Conservation (phyloP, 108 stramenopile species). For the Cyclostephanos tholiformis region DNA sequence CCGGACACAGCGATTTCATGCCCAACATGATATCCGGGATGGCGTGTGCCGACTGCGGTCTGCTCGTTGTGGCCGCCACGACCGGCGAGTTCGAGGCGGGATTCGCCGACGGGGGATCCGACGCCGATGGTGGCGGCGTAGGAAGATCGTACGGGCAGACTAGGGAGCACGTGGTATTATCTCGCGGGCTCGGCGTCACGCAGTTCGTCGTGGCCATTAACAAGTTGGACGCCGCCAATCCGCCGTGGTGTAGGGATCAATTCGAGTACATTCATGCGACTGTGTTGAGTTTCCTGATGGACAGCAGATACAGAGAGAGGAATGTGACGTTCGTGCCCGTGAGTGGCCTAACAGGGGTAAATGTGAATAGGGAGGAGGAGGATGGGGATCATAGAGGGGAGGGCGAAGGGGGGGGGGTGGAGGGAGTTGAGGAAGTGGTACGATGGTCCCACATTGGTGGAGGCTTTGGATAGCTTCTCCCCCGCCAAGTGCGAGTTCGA, state of each 20-base stretch:
- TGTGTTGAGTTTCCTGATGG: slow-evolving; percentile 53
- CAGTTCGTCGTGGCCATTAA: slow-evolving; percentile 86
- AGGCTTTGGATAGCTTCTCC: slow-evolving; percentile 62
- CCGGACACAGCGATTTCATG: slow-evolving; percentile 59
- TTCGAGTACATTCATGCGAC: slow-evolving; percentile 57
- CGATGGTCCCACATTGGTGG: slow-evolving; percentile 69
- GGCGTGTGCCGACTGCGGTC: slow-evolving; percentile 71
- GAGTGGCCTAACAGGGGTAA: slow-evolving; percentile 68
- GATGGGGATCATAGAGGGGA: neutral
- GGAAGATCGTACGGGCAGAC: slow-evolving; percentile 63
- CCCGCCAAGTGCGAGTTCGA: slow-evolving; percentile 48
- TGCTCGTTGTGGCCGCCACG: slow-evolving; percentile 81
- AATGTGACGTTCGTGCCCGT: slow-evolving; percentile 66
- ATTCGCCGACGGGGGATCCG: slow-evolving; percentile 41
- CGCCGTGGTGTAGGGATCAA: slow-evolving; percentile 60
- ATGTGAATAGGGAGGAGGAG: slow-evolving; percentile 36
- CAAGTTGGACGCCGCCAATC: slow-evolving; percentile 79
- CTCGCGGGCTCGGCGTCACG: slow-evolving; percentile 74
- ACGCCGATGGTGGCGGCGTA: slow-evolving; percentile 34
- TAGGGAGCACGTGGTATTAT: slow-evolving; percentile 80
- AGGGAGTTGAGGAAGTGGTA: slow-evolving; percentile 60
- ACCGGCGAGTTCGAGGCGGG: slow-evolving; percentile 84
- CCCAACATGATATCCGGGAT: slow-evolving; percentile 60
- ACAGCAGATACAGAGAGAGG: slow-evolving; percentile 50
- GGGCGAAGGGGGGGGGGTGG: slow-evolving; percentile 31